Base-by-base conservation (phyloP, 371 early-diverging fungal species). In the Thermomucor indicae-seudaticae region DNA sequence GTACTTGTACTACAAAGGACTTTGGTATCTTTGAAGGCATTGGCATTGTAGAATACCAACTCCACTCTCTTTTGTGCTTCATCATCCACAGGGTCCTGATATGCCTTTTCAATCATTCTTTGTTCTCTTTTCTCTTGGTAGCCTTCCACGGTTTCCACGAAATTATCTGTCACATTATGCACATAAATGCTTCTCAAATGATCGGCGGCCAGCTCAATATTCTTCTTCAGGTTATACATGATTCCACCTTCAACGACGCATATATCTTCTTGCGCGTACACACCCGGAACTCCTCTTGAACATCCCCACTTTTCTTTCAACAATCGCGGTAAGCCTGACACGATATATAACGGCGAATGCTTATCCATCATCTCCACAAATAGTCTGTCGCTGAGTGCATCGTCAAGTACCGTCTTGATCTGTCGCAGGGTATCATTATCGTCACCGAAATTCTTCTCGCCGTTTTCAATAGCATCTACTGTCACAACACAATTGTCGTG, bases 361-460 rank as follows among this genome's bases (percentile, higher is more conserved):
- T 62, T 53, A 17, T 42, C 49, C 61, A 67, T 71, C 43, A 65
- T 63, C 24, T 54, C 45, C 47, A 49, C 31, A 61, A 67, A 75
- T 46, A 62, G 50, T 11, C 58, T 19, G 35, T 71, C 64, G 16
- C 40, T 39, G 6, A 69, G 42, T 2, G 79, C 76, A 2, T 46
- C 55, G 11, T 58, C 40, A 11, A 75, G 50, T 6, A 63, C 59
- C 3, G 53, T 25, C 2, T 53, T 49, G 14, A 72, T 70, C 24
- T 58, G 53, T 12, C 60, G 58, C 14, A 76, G 51, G 10, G 60
- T 61, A 16, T 73, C 48, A 23, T 83, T 79, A 6, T 58, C 72
- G 1, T 23, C 38, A 0, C 72, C 59, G 40, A 68, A 75, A 8
- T 63, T 60, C 20, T 65, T 60, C 6, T 31, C 23, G 2, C 67